phyloP scores from a whole-genome alignment of 1,139 yeast species.

The Kodamaea alishanica region DNA sequence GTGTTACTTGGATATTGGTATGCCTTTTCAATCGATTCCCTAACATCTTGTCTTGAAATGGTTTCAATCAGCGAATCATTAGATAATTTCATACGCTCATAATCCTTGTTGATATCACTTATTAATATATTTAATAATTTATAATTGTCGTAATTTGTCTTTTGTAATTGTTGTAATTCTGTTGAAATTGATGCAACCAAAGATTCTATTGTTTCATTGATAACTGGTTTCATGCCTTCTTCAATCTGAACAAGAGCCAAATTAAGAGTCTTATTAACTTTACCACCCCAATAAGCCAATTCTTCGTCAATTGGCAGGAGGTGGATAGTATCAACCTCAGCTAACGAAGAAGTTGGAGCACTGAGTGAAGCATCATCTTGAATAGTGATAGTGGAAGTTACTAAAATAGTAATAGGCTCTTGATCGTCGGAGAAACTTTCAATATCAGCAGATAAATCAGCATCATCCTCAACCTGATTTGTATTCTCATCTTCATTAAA shows the following conservation, averaged over 20 bases:
- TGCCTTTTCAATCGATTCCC: conserved; percentile 45
- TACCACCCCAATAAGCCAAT: conserved; percentile 30
- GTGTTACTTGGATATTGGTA: conserved; percentile 34
- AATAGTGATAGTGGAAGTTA: conserved; percentile 32
- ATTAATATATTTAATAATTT: conserved; percentile 45
- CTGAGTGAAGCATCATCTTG: conserved; percentile 5
- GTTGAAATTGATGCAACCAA: conserved; percentile 38
- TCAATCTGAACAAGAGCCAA: conserved; percentile 43
- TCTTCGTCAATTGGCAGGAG: conserved; percentile 22
- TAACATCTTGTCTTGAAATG: conserved; percentile 55
- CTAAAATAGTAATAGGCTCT: conserved; percentile 22
- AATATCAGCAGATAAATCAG: conserved; percentile 2
- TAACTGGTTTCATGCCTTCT: conserved; percentile 35
- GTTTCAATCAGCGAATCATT: conserved; percentile 26
- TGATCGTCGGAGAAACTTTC: conserved; percentile 9
- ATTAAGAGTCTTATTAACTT: conserved; percentile 39
- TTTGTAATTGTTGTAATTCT: conserved; percentile 40
- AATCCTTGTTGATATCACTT: conserved; percentile 47
- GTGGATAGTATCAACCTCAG: too few relatives aligned
- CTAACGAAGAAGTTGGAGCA: not conserved
- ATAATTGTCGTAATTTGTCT: conserved; percentile 42
- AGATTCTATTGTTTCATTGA: conserved; percentile 29
- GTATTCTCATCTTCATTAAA: conserved; percentile 11
- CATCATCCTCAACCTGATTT: not conserved
- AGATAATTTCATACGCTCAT: conserved; percentile 39